Evolutionary conservation across 495 filamentous ascomycete species (phyloP), one percentile per base, ranked within the genome.

Genomic region (Xylaria nigripes): DNA sequence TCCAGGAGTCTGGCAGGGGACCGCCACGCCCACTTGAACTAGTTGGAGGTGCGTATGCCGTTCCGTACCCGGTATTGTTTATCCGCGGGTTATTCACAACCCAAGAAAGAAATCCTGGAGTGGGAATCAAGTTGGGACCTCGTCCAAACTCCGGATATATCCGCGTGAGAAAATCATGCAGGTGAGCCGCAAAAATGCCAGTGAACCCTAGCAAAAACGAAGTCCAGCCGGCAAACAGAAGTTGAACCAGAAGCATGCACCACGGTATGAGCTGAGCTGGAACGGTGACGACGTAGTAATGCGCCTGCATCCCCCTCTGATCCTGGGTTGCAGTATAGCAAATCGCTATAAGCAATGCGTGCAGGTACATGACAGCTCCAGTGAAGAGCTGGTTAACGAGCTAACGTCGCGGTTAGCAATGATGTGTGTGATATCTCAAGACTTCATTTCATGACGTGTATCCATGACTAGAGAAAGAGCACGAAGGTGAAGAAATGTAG

Each of bases 111-210:
- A 87, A 79, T 0, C 48, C 60, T 1, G 90, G 91, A 0, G 90
- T 91, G 15, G 67, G 68, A 43, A 95, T 70, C 48, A 81, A 77
- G 61, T 88, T 92, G 25, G 70, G 69, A 3, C 90, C 90, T 47
- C 86, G 84, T 19, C 89, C 90, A 70, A 91, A 91, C 40, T 82
- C 78, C 15, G 91, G 90, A 71, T 86, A 95, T 25, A 92, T 77
- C 38, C 84, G 78, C 2, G 86, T 89, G 42, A 94, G 65, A 62
- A 95, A 96, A 61, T 95, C 86, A 66, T 90, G 87, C 21, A 90
- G 65, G 66, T 95, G 91, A 21, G 89, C 90, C 16, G 87, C 87
- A 34, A 91, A 46, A 24, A 96, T 76, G 16, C 90, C 91, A 16
- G 72, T 86, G 36, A 75, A 60, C 48, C 89, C 82, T 9, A 76